Evolutionary conservation across 164 flowering plant species (phyloP).

Genomic region (Akebia trifoliata): DNA sequence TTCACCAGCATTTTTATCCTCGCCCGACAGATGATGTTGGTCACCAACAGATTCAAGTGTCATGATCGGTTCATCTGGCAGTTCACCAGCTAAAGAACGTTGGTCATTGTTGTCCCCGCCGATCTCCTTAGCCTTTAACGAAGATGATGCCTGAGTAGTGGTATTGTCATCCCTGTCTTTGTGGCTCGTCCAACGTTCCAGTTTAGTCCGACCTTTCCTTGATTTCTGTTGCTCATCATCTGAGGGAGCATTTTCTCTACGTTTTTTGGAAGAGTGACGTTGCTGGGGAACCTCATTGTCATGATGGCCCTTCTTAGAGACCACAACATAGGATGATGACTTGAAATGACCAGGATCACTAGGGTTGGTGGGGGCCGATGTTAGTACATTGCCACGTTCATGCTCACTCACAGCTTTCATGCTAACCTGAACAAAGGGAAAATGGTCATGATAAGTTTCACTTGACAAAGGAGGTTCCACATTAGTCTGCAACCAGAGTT

Average conservation of each 20-base stretch:
- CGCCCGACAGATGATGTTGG: too few species aligned
- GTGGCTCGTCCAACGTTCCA: conserved; percentile 93
- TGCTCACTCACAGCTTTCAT: conserved; percentile 28
- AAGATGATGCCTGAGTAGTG: conserved; percentile 34
- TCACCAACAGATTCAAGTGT: too few species aligned
- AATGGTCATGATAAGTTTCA: conserved; percentile 9
- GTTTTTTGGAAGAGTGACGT: conserved; percentile 38
- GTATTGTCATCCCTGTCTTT: conserved; percentile 56
- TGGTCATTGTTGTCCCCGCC: conserved; percentile 30
- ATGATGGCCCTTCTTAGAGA: conserved; percentile 26
- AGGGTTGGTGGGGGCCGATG: conserved; percentile 8
- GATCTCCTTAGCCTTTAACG: conserved; percentile 42
- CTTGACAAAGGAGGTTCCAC: neutral
- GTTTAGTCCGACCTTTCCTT: conserved; percentile 78
- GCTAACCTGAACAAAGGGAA: conserved; percentile 31
- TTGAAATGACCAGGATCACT: conserved; percentile 23
- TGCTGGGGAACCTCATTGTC: conserved; percentile 28
- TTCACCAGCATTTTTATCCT: conserved; percentile 35
- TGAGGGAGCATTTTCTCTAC: conserved; percentile 55
- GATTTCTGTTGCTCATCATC: conserved; percentile 70
- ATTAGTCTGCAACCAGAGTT: conserved; percentile 4
- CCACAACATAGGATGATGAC: conserved; percentile 15
- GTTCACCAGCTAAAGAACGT: conserved; percentile 28
- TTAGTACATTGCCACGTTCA: conserved; percentile 14
- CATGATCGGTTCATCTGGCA: too few species aligned